Evolutionary conservation across 768 basidiomycete species (phyloP), one percentile per base, ranked within the genome.

Genomic region (Zangia roseola): DNA sequence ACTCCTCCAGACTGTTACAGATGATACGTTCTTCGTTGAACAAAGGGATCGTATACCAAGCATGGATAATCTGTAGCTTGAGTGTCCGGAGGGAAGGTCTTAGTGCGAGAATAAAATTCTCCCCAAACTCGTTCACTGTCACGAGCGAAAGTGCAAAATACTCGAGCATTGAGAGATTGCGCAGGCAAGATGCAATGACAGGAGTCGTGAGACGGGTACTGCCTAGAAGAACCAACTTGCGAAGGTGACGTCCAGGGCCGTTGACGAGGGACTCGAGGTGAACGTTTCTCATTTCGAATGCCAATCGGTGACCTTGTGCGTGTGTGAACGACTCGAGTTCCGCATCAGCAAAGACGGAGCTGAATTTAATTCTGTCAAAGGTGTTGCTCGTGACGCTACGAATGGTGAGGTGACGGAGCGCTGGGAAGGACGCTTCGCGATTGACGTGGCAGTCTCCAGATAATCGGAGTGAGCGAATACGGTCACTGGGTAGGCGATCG

Each of bases 101-200:
- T 10, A 76, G 38, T 1, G 62, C 55, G 13, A 46, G 41, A 23
- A 74, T 50, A 45, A 74, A 71, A 40, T 68, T 58, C 24, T 50
- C 59, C 42, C 58, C 36, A 10, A 70, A 59, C 39, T 74, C 71
- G 20, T 62, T 59, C 6, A 70, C 68, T 8, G 70, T 72, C 30
- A 69, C 54, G 19, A 70, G 50, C 2, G 64, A 66, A 20, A 76
- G 55, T 1, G 70, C 69, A 38, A 76, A 61, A 45, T 70, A 69
- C 44, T 69, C 63, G 20, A 74, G 58, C 21, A 31, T 42, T 0
- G 55, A 50, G 26, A 74, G 49, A 16, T 42, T 48, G 24, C 52
- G 51, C 7, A 75, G 46, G 40, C 65, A 71, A 14, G 58, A 49
- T 14, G 65, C 54, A 20, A 75, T 53, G 9, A 44, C 54, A 12